Percentiles rank a stretch among this genome's conserved stretches.
Conservation (phyloP, 2,329 filamentous ascomycete species). For the Hypomyces rosellus region DNA sequence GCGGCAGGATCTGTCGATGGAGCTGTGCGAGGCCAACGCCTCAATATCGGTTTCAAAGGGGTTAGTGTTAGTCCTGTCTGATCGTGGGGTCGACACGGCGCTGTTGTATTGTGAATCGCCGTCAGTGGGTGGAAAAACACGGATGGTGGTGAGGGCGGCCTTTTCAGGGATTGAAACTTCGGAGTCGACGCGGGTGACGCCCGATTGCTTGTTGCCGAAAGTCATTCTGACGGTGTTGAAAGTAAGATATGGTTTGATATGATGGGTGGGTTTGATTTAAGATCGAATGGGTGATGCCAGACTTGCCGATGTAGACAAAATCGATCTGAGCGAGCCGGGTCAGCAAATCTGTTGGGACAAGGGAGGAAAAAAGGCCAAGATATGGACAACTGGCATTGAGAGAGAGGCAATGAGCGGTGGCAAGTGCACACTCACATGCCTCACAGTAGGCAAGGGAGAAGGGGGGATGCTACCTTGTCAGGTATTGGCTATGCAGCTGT, state of each 20-base stretch:
- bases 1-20: constrained; percentile 26
- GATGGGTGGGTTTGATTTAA: too few relatives aligned
- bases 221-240: neutral
- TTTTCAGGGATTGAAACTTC: constrained; percentile 10
- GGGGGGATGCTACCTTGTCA: too few relatives aligned
- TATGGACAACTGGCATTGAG: too few relatives aligned
- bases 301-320: too few relatives aligned
- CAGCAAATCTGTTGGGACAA: too few relatives aligned
- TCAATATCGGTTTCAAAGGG: constrained; percentile 55
- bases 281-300: too few relatives aligned
- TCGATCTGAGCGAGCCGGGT: too few relatives aligned
- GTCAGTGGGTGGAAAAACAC: constrained; percentile 16
- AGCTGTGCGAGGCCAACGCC: constrained; percentile 39
- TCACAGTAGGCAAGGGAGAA: too few relatives aligned
- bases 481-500: too few relatives aligned
- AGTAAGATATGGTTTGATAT: neutral
- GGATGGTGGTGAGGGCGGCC: constrained; percentile 21
- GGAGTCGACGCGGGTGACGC: constrained; percentile 3
- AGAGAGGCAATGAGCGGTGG: too few relatives aligned
- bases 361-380: too few relatives aligned
- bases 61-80: constrained; percentile 34
- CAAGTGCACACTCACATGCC: too few relatives aligned
- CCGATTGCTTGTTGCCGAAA: constrained; percentile 7
- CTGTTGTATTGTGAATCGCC: constrained; percentile 25
- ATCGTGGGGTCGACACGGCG: constrained; percentile 39